These are phyloP conservation scores for Nakazawaea pomicola DNA, from an alignment of 805 yeast genomes.

Conservation along the genomic window DNA sequence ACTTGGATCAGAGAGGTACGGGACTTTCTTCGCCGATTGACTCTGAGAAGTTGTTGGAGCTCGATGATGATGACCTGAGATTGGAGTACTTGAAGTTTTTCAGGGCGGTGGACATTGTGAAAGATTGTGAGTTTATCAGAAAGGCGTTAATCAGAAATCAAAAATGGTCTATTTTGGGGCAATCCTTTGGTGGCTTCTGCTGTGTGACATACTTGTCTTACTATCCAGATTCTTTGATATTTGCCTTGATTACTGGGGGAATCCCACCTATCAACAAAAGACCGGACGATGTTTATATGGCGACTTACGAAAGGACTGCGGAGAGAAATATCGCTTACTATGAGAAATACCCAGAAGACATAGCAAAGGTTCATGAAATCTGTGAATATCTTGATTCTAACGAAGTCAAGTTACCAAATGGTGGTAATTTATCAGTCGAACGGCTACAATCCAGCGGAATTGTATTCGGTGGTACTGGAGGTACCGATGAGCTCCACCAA, in stretches of 20 bases:
- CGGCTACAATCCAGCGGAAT: conserved; percentile 52
- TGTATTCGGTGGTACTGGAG: conserved; percentile 46
- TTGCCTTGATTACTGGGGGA: conserved; percentile 51
- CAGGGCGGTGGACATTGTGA: conserved; percentile 49
- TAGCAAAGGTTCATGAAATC: conserved; percentile 30
- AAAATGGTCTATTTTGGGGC: conserved; percentile 52
- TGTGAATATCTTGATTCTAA: conserved; percentile 27
- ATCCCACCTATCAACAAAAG: conserved; percentile 45
- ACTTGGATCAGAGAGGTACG: conserved; percentile 59
- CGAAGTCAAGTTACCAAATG: conserved; percentile 39
- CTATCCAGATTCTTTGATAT: conserved; percentile 34
- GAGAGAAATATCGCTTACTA: conserved; percentile 46
- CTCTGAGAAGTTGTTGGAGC: conserved; percentile 18
- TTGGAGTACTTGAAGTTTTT: conserved; percentile 38
- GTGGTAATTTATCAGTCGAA: conserved; percentile 43
- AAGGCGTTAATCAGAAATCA: conserved; percentile 26
- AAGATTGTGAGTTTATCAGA: conserved; percentile 45
- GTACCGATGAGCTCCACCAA: conserved; percentile 42
- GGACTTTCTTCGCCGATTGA: conserved; percentile 48
- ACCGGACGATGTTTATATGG: conserved; percentile 44
- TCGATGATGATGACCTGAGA: conserved; percentile 23
- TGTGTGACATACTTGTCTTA: conserved; percentile 43
- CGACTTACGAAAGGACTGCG: conserved; percentile 40
- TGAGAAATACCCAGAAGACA: conserved; percentile 43
- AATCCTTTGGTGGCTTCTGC: conserved; percentile 53